Evolutionary conservation across 2,329 filamentous ascomycete species (phyloP).

Genomic region (Furcasterigmium furcatum): DNA sequence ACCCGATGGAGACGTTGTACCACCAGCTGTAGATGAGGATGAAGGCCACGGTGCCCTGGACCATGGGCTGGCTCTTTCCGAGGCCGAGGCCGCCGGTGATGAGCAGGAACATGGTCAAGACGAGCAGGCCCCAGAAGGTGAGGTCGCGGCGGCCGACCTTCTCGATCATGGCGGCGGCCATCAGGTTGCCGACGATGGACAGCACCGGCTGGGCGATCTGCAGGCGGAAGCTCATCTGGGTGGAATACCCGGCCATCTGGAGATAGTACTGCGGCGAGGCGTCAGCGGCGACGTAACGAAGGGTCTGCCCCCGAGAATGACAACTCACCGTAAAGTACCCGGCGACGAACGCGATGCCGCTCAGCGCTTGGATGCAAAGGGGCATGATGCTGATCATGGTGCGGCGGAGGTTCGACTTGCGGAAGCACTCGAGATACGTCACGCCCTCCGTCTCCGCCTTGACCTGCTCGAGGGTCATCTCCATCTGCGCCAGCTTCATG

Average conservation of each 20-base stretch:
- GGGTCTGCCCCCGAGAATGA: no score
- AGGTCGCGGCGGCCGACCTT: conserved; percentile 29
- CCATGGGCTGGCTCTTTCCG: conserved; percentile 3
- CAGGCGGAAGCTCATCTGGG: conserved; percentile 28
- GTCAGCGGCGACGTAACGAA: not conserved
- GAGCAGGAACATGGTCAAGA: conserved; percentile 34
- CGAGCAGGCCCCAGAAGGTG: conserved; percentile 27
- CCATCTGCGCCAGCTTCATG: conserved; percentile 23
- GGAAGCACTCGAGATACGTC: conserved; percentile 36
- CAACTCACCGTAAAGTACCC: conserved; percentile 18
- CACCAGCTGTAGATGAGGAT: conserved; percentile 33
- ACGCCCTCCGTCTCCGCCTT: conserved; percentile 29
- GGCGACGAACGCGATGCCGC: conserved; percentile 30
- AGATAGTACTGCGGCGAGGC: conserved; percentile 4
- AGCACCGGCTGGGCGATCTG: conserved; percentile 35
- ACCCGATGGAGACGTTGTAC: conserved; percentile 36
- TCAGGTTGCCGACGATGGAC: conserved; percentile 34
- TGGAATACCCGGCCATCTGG: conserved; percentile 12
- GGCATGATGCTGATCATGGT: conserved; percentile 34
- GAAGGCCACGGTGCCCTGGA: conserved; percentile 23
- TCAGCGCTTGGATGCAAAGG: conserved; percentile 28
- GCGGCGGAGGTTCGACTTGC: conserved; percentile 31
- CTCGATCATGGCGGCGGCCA: conserved; percentile 34
- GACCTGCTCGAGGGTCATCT: conserved; percentile 27
- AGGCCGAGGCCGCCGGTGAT: conserved; percentile 24